Percentiles rank a stretch among this genome's conserved stretches.
Conservation (phyloP, 441 rosid species). For the Hypseocharis bilobata region DNA sequence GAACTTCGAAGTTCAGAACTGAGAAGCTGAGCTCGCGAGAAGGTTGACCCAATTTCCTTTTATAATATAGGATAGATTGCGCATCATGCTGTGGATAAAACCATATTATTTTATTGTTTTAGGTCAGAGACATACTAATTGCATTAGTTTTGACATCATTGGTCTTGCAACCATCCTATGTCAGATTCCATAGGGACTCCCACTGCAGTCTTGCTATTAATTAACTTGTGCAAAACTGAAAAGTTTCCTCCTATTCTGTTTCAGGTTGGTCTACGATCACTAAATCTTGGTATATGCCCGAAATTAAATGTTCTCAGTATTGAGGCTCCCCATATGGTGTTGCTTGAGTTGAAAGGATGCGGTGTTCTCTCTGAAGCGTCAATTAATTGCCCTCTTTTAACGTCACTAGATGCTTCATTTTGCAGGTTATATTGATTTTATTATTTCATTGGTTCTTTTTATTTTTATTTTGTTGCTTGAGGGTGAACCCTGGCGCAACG, state of each 20-base stretch:
- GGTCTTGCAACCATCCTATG: no score
- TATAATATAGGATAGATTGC: neutral
- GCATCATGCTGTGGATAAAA: neutral
- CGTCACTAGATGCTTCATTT: slow-evolving; percentile 91
- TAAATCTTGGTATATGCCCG: slow-evolving; percentile 88
- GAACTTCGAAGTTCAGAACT: no score
- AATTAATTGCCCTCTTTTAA: slow-evolving; percentile 69
- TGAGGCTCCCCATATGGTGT: slow-evolving; percentile 69
- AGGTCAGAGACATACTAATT: neutral
- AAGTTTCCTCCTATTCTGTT: slow-evolving; percentile 10
- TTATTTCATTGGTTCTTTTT: neutral
- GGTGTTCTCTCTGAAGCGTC: slow-evolving; percentile 78
- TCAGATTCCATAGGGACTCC: no score
- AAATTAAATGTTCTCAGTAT: slow-evolving; percentile 62
- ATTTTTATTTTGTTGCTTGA: neutral
- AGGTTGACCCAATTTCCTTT: no score
- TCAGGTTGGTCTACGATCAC: slow-evolving; percentile 73
- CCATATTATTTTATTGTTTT: slow-evolving; percentile 1
- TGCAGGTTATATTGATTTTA: slow-evolving; percentile 48
- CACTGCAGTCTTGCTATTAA: neutral
- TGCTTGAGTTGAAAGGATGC: slow-evolving; percentile 90
- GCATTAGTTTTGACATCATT: neutral
- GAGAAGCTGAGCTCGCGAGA: no score
- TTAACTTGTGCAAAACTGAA: neutral
- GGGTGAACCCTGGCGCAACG: no score